Evolutionary conservation across 495 filamentous ascomycete species (phyloP).

Genomic region (Aspergillus diversus): DNA sequence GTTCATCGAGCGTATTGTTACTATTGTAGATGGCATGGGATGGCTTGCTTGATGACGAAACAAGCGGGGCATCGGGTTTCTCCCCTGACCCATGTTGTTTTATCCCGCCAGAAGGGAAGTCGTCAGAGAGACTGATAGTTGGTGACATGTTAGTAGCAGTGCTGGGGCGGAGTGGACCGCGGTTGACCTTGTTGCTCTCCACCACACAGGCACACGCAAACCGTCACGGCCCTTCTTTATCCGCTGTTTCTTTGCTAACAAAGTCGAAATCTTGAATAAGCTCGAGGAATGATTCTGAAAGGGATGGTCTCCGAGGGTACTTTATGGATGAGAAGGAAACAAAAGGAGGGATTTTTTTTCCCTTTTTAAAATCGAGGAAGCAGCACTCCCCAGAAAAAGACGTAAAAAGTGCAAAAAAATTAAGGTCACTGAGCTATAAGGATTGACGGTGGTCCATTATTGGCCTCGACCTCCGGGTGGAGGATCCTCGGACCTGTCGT

Average conservation of each 20-base stretch:
- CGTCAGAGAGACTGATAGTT: conserved; percentile 13
- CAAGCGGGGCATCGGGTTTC: not conserved
- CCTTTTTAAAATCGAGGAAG: not conserved
- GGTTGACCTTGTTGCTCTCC: conserved; percentile 24
- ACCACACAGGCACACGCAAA: conserved; percentile 10
- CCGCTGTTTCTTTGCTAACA: not conserved
- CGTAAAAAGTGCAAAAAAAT: not conserved
- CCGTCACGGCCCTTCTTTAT: not conserved
- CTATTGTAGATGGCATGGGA: not conserved
- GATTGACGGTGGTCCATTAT: not conserved
- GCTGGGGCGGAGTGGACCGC: conserved; percentile 23
- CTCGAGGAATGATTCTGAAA: too few species aligned
- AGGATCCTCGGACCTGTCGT: conserved; percentile 6
- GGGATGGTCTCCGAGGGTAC: not conserved
- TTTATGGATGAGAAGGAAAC: not conserved
- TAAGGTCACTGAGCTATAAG: not conserved
- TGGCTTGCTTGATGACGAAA: not conserved
- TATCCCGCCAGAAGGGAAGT: not conserved
- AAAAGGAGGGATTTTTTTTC: not conserved
- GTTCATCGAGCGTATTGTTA: not conserved
- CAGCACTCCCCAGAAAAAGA: not conserved
- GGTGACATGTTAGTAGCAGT: conserved; percentile 28
- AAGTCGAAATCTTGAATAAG: not conserved
- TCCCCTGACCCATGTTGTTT: conserved; percentile 7
- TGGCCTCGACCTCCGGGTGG: conserved; percentile 17